Base-by-base conservation (phyloP, 352 stramenopile genomes). In the Sclerospora graminicola region DNA sequence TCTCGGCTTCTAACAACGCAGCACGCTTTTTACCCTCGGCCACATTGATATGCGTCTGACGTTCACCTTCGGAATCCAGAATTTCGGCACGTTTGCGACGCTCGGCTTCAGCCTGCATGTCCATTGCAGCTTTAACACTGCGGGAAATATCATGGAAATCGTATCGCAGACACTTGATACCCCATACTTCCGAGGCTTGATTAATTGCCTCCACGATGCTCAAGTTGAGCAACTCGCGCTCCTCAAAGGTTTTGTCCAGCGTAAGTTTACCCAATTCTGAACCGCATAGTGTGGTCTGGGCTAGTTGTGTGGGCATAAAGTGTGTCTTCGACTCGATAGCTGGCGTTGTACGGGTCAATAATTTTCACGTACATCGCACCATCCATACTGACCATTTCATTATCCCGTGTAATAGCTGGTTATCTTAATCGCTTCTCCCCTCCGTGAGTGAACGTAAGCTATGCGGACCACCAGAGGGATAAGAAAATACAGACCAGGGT, bases 401-500 rank as follows among this genome's bases (percentile, higher is more conserved):
- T 96, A 60, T 96, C 86, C 39, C 84, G 82, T 14, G 86, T 96
- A 51, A 96, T 95, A 18, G 84, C 84, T 32, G 78, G 80, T 51
- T 96, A 96, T 94, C 53, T 92, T 89, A 48, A 96, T 91, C 7
- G 84, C 81, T 48, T 94, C 78, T 54, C 95, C 86, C 57, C 95
- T 96, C 14, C 95, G 60, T 49, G 80, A 93, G 65, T 95, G 84
- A 48, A 95, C 83, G 54, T 96, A 96, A 15, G 86, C 70, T 39
- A 96, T 93, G 26, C 70, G 69, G 56, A 95, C 86, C 21, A 95
- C 83, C 18, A 96, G 27, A 11, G 86, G 86, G 52, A 96, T 93
- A 9, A 94, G 61, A 48, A 96, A 94, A 57, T 95, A 81, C 33
- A 96, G 63, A 0, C 86, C 86, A 4, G 86, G 84, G 21, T 63